Conservation (phyloP, 768 basidiomycete genomes). For the Tylopilus balloui region DNA sequence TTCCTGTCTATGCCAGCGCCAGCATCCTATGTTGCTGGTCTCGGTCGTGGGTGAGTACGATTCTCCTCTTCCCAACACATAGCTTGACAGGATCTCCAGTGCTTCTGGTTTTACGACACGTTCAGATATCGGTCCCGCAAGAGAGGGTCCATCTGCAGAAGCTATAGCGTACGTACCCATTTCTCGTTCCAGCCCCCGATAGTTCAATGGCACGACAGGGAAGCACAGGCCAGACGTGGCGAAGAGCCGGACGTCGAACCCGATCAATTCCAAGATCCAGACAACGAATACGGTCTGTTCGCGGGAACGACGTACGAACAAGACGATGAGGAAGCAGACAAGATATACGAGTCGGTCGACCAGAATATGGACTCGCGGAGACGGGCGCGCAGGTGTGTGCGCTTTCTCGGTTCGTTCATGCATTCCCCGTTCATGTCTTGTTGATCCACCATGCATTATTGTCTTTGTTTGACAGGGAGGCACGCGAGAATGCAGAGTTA, state of each 20-base stretch:
- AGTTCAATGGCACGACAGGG: slow-evolving; percentile 40
- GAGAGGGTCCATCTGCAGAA: slow-evolving; percentile 92
- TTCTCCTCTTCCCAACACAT: background rate
- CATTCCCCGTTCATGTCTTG: background rate
- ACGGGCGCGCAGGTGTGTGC: slow-evolving; percentile 67
- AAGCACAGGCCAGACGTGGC: slow-evolving; percentile 80
- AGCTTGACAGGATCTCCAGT: slow-evolving; percentile 37
- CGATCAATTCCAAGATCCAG: slow-evolving; percentile 93
- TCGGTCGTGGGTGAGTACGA: slow-evolving; percentile 81
- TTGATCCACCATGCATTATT: background rate
- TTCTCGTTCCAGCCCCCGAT: background rate
- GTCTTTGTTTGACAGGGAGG: slow-evolving; percentile 68
- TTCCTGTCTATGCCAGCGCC: slow-evolving; percentile 92
- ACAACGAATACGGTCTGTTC: slow-evolving; percentile 95
- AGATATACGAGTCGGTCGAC: slow-evolving; percentile 91
- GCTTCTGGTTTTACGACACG: slow-evolving; percentile 97
- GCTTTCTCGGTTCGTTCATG: slow-evolving; percentile 37
- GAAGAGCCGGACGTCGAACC: slow-evolving; percentile 87
- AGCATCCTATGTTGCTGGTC: slow-evolving; percentile 96
- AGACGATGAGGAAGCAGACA: slow-evolving; percentile 96
- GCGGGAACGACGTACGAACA: slow-evolving; percentile 94
- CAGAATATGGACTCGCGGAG: slow-evolving; percentile 85
- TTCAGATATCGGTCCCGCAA: slow-evolving; percentile 96
- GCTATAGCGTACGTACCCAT: slow-evolving; percentile 65
- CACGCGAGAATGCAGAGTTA: slow-evolving; percentile 66